Evolutionary conservation across 2,329 filamentous ascomycete genomes (phyloP).

Genomic region (Ophiostoma australiae): DNA sequence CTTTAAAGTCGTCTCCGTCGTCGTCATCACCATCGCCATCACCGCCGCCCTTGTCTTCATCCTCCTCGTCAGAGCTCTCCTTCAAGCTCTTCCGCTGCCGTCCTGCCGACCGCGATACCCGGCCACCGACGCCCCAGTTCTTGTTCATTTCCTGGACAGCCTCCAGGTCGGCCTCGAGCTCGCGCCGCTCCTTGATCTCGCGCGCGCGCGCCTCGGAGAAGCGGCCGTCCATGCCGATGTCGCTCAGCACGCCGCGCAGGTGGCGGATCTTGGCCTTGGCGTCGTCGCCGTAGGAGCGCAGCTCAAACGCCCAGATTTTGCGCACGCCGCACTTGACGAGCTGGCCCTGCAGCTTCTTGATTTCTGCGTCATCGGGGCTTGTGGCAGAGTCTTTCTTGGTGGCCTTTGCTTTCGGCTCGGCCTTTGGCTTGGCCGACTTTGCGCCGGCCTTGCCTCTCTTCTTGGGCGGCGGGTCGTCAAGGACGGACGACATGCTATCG

Average conservation of each 20-base stretch:
- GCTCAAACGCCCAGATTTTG: constrained; percentile 84
- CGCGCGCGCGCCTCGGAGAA: constrained; percentile 80
- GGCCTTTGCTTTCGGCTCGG: constrained; percentile 34
- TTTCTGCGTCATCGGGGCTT: constrained; percentile 64
- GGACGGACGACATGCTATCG: constrained; percentile 66
- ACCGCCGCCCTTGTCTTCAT: constrained; percentile 30
- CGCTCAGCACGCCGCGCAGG: constrained; percentile 70
- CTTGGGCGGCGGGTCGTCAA: constrained; percentile 59
- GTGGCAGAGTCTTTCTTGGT: constrained; percentile 39
- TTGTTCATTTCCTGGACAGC: constrained; percentile 76
- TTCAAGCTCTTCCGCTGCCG: constrained; percentile 34
- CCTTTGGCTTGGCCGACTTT: constrained; percentile 28
- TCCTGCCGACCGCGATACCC: constrained; percentile 37
- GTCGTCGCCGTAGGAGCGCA: constrained; percentile 68
- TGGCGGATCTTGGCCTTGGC: constrained; percentile 75
- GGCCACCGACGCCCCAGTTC: constrained; percentile 62
- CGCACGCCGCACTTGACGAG: constrained; percentile 85
- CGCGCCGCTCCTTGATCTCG: constrained; percentile 80
- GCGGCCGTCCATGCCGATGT: constrained; percentile 81
- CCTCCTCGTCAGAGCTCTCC: constrained; percentile 35
- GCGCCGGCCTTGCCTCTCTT: constrained; percentile 19
- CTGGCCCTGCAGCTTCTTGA: constrained; percentile 83
- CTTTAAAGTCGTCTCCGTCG: constrained; percentile 24
- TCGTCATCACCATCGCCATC: constrained; percentile 28
- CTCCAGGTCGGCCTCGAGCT: constrained; percentile 78